Evolutionary conservation across 2,329 filamentous ascomycete genomes (phyloP), one percentile per base, ranked within the genome.

Genomic region (Lasiodiplodia hormozganensis): DNA sequence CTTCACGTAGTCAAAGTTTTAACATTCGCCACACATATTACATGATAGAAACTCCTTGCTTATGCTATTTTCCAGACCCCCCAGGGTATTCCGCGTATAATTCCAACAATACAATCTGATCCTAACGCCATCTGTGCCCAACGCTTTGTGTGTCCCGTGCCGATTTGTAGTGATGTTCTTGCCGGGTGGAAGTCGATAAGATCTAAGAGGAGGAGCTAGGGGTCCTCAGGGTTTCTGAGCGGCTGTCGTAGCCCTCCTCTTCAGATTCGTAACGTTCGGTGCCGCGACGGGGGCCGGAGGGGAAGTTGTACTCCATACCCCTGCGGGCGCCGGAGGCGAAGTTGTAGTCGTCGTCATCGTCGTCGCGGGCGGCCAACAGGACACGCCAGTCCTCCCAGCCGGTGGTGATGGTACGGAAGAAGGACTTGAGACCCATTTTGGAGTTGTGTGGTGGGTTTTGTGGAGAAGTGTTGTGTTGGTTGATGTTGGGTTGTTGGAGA

Each of bases 331-430:
- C 71, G 18, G 56, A 69, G 16, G 74, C 68, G 52, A 79, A 79
- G 68, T 79, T 79, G 70, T 79, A 79, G 53, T 78, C 76, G 62
- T 80, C 78, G 25, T 79, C 77, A 34, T 75, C 70, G 36, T 74
- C 71, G 38, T 78, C 73, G 67, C 74, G 72, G 21, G 78, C 77
- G 53, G 73, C 73, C 4, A 79, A 70, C 3, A 78, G 73, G 12
- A 64, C 40, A 25, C 51, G 34, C 64, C 69, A 70, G 57, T 67
- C 68, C 21, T 69, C 43, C 62, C 68, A 69, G 16, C 49, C 43
- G 65, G 67, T 49, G 4, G 23, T 56, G 49, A 68, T 34, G 52
- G 67, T 49, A 8, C 23, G 18, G 57, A 68, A 36, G 67, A 68
- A 64, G 23, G 34, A 47, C 18, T 54, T 57, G 57, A 68, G 16